Evolutionary conservation across 495 filamentous ascomycete genomes (phyloP).

Genomic region (Penicillium mononematosum): DNA sequence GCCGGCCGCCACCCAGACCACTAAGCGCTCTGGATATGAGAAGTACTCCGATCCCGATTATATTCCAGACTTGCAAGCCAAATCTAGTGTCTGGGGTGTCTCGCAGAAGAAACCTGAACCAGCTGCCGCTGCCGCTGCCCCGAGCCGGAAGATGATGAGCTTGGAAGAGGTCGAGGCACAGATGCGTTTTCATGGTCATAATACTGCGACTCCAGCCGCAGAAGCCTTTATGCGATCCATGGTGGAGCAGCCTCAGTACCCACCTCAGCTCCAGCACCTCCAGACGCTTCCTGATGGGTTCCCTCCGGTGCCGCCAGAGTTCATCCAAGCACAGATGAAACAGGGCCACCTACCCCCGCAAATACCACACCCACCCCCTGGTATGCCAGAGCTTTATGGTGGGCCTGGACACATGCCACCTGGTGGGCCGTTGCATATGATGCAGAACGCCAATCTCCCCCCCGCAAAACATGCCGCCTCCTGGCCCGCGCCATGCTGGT

Average conservation of each 20-base stretch:
- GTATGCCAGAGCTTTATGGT: conserved; percentile 45
- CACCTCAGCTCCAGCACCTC: conserved; percentile 45
- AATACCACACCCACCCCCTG: conserved; percentile 49
- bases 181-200: conserved; percentile 70
- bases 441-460: conserved; percentile 43
- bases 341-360: conserved; percentile 45
- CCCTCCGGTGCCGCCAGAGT: conserved; percentile 41
- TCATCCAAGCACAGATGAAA: conserved; percentile 54
- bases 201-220: conserved; percentile 37
- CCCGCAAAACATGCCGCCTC: conserved; percentile 35
- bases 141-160: conserved; percentile 75
- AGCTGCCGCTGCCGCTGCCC: conserved; percentile 15
- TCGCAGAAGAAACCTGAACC: conserved; percentile 56
- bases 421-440: conserved; percentile 38
- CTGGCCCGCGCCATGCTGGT: conserved; percentile 31
- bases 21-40: conserved; percentile 78
- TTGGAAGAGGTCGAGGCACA: conserved; percentile 96
- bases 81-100: conserved; percentile 89
- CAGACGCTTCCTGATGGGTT: conserved; percentile 42
- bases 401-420: conserved; percentile 44
- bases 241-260: conserved; percentile 33
- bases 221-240: conserved; percentile 32
- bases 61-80: conserved; percentile 83
- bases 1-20: conserved; percentile 32
- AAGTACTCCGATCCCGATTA: conserved; percentile 74